Evolutionary conservation across 306 rosid species (phyloP), one percentile per base, ranked within the genome.

Genomic region (Fagus sylvatica): DNA sequence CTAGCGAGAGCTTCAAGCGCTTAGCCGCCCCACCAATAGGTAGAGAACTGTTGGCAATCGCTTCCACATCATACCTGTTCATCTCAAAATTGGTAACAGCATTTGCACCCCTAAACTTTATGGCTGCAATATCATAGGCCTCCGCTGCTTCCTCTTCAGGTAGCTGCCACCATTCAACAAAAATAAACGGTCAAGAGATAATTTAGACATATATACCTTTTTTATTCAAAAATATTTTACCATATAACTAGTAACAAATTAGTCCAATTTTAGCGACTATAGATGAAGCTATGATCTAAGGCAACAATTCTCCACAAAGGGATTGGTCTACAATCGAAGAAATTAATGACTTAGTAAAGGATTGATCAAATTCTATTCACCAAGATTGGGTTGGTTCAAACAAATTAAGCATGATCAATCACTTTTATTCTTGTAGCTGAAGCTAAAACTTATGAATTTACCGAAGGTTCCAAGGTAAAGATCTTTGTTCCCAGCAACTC

Each of bases 131-230:
- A 43, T 96, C 98, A 17, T 96, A 91, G 0, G 99, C 99, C 78
- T 96, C 98, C 0, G 98, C 99, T 0, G 99, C 99, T 83, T 96
- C 98, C 87, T 96, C 99, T 53, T 96, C 99, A 0, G 98, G 98
- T 93, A 4, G 99, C 99, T 96, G 90, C 73, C 67, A 79, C 19
- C 73, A 72, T 42, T 66, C 12, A 4, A 53, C 7, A 41, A 65
- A 7, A 65, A 56, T 33, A 22, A 56, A 61, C 1, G 11, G 51
- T 10, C 15, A 10, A 46, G 51, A 8, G 13, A 46, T 46, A 8
- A 7, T 46, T 2, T 15, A 46, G 51, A 46, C 15, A 10, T 46
- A 10, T 22, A 22, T 22, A 22, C 28, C 28, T 22, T 22, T 22
- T 22, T 22, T 22, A 22, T 22, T 22, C 28, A 22, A 22, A 22